Percentiles rank a stretch among this genome's conserved stretches.
These are phyloP conservation scores for Penicillium lagena DNA, from an alignment of 495 filamentous ascomycete species.

Conservation along the genomic window DNA sequence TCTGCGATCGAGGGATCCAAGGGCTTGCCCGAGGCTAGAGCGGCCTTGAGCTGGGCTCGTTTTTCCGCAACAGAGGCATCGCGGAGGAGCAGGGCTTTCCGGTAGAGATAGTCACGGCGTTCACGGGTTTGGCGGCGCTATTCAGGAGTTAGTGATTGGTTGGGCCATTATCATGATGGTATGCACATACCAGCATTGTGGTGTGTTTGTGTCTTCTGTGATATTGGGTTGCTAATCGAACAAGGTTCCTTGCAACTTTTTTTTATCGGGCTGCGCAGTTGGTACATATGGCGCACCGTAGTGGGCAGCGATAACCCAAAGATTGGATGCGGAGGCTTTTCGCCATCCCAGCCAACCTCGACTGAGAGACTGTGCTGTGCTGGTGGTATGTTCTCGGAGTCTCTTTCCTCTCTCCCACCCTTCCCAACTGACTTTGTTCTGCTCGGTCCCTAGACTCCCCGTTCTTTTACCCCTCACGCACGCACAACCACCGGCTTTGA, in stretches of 20 bases:
- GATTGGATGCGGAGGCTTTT: slow-evolving; percentile 28
- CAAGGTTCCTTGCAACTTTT: slow-evolving; percentile 30
- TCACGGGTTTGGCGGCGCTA: slow-evolving; percentile 71
- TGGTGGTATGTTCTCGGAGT: slow-evolving; percentile 4
- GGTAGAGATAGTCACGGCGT: slow-evolving; percentile 92
- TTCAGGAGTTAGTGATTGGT: slow-evolving; percentile 5
- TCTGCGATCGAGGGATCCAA: slow-evolving; percentile 83
- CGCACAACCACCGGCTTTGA: slow-evolving; percentile 7
- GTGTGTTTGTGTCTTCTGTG: background rate
- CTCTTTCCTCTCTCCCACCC: background rate
- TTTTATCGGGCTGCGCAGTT: slow-evolving; percentile 31
- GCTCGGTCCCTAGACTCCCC: slow-evolving; percentile 4
- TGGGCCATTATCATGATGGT: background rate
- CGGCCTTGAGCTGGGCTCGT: slow-evolving; percentile 75
- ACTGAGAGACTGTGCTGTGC: slow-evolving; percentile 15
- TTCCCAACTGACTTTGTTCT: background rate
- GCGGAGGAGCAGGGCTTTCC: slow-evolving; percentile 68
- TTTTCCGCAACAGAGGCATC: slow-evolving; percentile 92
- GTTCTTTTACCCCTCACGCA: slow-evolving; percentile 20
- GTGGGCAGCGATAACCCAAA: slow-evolving; percentile 29
- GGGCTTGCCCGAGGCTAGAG: slow-evolving; percentile 78
- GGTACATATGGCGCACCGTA: slow-evolving; percentile 24
- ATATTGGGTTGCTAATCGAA: no score
- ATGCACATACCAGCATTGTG: slow-evolving; percentile 38
- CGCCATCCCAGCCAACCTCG: slow-evolving; percentile 1